Base-by-base conservation (phyloP, 1,139 yeast species). In the Chernovozyma aurita region DNA sequence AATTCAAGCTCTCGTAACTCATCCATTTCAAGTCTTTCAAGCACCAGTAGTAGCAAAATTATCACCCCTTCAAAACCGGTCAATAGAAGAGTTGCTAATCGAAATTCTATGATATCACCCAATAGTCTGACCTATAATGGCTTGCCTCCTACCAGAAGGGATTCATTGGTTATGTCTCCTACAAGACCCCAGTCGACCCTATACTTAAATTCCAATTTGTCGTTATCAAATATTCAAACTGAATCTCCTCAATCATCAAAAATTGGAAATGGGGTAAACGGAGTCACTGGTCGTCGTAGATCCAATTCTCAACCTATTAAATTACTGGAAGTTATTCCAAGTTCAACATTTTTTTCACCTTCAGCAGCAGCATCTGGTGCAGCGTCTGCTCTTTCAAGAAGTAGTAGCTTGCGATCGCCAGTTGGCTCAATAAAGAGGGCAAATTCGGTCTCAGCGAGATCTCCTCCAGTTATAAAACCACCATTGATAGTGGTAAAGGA, bases 291-390 rank as follows among this genome's bases (percentile, higher is more conserved):
- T 2, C 57, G 72, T 17, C 55, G 61, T 24, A 53, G 73, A 36
- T 62, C 73, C 3, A 65, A 60, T 41, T 66, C 73, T 1, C 71
- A 65, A 39, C 73, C 73, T 18, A 49, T 51, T 22, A 48, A 45
- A 24, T 47, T 38, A 28, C 13, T 36, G 38, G 33, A 35, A 20
- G 27, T 20, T 4, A n/a, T 17, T 6, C 21, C 32, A 12, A 25
- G 20, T 9, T 8, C 17, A 1, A 4, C 32, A 18, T 8, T 38
- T 36, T 22, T 12, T 9, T 22, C 36, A 28, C 16, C 30, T 35
- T 1, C 33, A 13, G 38, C 47, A 13, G 65, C 66, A 2, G 48
- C 65, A 11, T 52, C 63, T 1, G 66, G 64, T 0, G 71, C 71
- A 2, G 69, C 70, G 2, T 57, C 63, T 4, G 71, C 71, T n/a